Evolutionary conservation across 441 rosid genomes (phyloP).

Genomic region (Geranium incanum): DNA sequence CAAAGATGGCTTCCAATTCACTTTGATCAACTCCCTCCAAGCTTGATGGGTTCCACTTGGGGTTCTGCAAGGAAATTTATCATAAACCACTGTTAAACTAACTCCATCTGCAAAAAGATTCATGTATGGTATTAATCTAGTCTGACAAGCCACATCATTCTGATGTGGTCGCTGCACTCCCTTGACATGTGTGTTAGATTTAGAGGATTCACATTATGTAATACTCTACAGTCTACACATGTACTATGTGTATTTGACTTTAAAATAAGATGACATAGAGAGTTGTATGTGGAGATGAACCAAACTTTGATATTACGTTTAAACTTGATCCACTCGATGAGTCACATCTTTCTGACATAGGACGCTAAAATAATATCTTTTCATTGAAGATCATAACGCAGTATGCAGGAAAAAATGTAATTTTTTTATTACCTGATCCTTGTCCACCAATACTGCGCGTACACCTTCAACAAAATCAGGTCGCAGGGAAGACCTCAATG

Average conservation of each 20-base stretch:
- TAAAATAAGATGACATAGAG: no score
- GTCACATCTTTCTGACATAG: background rate
- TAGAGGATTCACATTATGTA: no score
- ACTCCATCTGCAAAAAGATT: background rate
- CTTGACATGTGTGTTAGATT: no score
- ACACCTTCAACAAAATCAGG: constrained; percentile 86
- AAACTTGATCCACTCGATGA: background rate
- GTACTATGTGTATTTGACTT: no score
- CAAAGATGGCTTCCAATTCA: constrained; percentile 69
- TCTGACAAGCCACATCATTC: no score
- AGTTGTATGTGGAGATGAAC: no score
- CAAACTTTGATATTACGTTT: no score
- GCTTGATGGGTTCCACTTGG: constrained; percentile 72
- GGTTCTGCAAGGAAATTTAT: constrained; percentile 49
- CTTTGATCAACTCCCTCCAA: constrained; percentile 50
- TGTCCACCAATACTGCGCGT: constrained; percentile 86
- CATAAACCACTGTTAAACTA: background rate
- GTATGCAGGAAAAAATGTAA: constrained; percentile 10
- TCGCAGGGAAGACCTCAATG: constrained; percentile 62
- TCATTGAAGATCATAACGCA: background rate
- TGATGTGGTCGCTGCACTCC: no score
- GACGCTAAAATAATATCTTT: background rate
- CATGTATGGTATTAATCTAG: no score
- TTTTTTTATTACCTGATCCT: constrained; percentile 59
- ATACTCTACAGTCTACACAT: no score